Conservation (phyloP, 2,329 filamentous ascomycete species). For the Fusarium metavorans region DNA sequence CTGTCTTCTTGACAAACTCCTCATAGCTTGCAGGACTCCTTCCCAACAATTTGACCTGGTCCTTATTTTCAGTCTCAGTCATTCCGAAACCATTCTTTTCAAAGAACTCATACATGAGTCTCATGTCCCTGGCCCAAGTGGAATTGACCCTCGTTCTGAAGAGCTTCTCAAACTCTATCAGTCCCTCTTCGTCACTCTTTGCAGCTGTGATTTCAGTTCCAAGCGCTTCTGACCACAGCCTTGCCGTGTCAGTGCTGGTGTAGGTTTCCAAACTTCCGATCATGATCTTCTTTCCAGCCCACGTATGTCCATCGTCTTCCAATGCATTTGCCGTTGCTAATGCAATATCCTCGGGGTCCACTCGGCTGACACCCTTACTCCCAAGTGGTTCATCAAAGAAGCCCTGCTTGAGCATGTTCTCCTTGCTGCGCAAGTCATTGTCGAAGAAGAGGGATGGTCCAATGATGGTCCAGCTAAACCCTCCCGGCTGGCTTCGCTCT, state of each 20-base stretch:
- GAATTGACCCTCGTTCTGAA: neutral
- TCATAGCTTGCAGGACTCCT: conserved; percentile 12
- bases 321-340: conserved; percentile 17
- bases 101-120: conserved; percentile 25
- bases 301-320: conserved; percentile 16
- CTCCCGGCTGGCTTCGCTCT: conserved; percentile 1
- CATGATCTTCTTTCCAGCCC: conserved; percentile 29
- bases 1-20: conserved; percentile 10
- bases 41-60: conserved; percentile 18
- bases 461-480: conserved; percentile 29
- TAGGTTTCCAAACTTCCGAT: conserved; percentile 22
- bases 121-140: conserved; percentile 16
- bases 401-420: conserved; percentile 8
- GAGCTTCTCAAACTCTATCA: conserved; percentile 6
- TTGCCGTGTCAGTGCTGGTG: conserved; percentile 3
- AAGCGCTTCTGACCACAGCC: conserved; percentile 18
- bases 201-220: neutral
- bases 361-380: conserved; percentile 23
- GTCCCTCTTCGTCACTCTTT: conserved; percentile 5
- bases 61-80: conserved; percentile 17
- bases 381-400: conserved; percentile 28
- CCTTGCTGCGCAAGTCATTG: conserved; percentile 26
- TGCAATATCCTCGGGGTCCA: conserved; percentile 20
- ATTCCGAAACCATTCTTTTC: conserved; percentile 14
- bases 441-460: conserved; percentile 24